Base-by-base conservation (phyloP, 176 grass and related monocot species). In the Panicum miliaceum region DNA sequence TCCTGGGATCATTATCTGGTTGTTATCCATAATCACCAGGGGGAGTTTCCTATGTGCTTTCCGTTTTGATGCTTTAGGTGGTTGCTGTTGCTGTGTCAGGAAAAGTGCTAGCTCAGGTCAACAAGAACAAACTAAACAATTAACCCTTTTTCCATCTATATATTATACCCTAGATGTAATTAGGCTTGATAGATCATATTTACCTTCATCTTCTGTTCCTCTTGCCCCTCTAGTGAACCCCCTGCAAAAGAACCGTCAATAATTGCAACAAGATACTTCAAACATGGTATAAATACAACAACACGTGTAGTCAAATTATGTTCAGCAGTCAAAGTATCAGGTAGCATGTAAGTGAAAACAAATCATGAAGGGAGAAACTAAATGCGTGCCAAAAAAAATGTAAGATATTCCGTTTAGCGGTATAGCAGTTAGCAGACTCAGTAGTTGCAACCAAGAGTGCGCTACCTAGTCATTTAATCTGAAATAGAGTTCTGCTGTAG, bases 1-100 rank as follows among this genome's bases (percentile, higher is more conserved):
- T 85, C 91, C 89, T 63, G 91, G 77, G 51, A 95, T 86, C 85
- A 95, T 87, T 73, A 84, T 88, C 85, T 95, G 93, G 53, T 65
- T 72, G 10, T 90, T 63, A 68, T 94, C 93, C 65, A 95, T 83
- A 66, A 87, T 88, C 63, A 91, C 42, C 53, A 67, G 19, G 6
- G 18, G 14, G 57, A 50, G 65, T 50, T 75, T 83, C 78, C 64
- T 74, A 19, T 7, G 19, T 58, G 63, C 83, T 92, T 84, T 96
- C 82, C 85, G 88, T 87, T 92, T 93, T 27, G 68, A 36, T 79
- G 60, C 6, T 74, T 82, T 95, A 19, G 67, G 18, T 65, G 67
- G 41, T 52, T 89, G 75, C 45, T 89, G 73, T 37, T 48, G 46
- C 83, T 81, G 76, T 50, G 37, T 47, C 51, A 54, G 4, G 50